Conservation (phyloP, 176 grass and related monocot genomes). For the Saccharum officinarum region DNA sequence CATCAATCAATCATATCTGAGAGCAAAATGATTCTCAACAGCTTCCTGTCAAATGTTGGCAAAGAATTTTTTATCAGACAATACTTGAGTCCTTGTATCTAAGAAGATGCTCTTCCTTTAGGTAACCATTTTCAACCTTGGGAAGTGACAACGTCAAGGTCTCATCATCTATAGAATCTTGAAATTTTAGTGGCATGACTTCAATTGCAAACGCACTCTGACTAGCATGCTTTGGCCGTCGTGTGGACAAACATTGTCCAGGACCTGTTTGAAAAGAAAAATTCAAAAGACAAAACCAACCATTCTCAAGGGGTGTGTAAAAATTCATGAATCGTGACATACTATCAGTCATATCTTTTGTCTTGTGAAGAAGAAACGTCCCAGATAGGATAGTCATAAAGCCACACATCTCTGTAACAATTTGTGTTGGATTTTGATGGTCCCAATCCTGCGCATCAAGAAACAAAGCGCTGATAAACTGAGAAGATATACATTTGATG, state of each 20-base stretch:
- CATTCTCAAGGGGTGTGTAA: neutral
- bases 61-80: conserved; percentile 20
- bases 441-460: conserved; percentile 72
- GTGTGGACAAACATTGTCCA: conserved; percentile 33
- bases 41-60: neutral
- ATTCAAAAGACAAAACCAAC: conserved; percentile 13
- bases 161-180: conserved; percentile 48
- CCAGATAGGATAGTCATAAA: conserved; percentile 85
- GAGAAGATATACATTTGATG: neutral
- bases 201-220: conserved; percentile 53
- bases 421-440: conserved; percentile 78
- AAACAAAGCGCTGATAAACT: conserved; percentile 12
- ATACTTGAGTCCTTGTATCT: conserved; percentile 56
- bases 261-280: conserved; percentile 41
- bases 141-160: conserved; percentile 45
- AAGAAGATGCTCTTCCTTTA: conserved; percentile 41
- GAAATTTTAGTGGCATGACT: conserved; percentile 47
- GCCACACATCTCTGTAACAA: conserved; percentile 76
- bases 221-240: conserved; percentile 31
- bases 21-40: neutral
- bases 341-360: conserved; percentile 74
- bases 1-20: conserved; percentile 31
- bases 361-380: conserved; percentile 85
- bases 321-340: conserved; percentile 13
- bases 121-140: conserved; percentile 42